phyloP scores from a whole-genome alignment of 2,329 filamentous ascomycete species.

The Diaporthe longicolla region DNA sequence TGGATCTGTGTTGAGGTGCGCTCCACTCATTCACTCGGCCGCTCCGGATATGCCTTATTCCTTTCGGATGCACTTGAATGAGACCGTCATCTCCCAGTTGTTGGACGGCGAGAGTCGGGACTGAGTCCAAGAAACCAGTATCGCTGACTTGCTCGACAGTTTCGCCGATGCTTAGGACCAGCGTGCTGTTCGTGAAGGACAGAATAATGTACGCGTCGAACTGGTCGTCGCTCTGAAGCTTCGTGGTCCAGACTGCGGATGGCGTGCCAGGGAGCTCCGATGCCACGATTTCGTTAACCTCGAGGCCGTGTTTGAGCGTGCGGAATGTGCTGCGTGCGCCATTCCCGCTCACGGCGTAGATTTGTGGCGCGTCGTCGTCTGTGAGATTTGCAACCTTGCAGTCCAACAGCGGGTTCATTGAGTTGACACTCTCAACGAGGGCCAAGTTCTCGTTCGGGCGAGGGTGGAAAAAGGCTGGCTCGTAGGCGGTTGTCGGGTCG shows the following conservation, averaged over 20 bases:
- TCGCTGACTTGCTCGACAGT: conserved; percentile 96
- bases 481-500: conserved; percentile 79
- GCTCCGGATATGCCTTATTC: conserved; percentile 88
- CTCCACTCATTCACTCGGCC: conserved; percentile 93
- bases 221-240: conserved; percentile 83
- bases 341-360: conserved; percentile 92
- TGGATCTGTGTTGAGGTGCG: conserved; percentile 92
- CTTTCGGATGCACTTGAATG: conserved; percentile 96
- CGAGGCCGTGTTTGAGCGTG: conserved; percentile 91
- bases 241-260: conserved; percentile 95
- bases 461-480: conserved; percentile 88
- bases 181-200: conserved; percentile 89
- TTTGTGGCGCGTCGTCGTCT: conserved; percentile 94
- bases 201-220: conserved; percentile 97
- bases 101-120: conserved; percentile 91
- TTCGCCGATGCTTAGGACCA: conserved; percentile 95
- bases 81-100: conserved; percentile 94
- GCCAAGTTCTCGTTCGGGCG: conserved; percentile 85
- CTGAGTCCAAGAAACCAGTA: conserved; percentile 90
- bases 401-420: conserved; percentile 91
- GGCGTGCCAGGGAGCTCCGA: conserved; percentile 92
- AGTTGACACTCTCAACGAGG: conserved; percentile 86
- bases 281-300: conserved; percentile 96
- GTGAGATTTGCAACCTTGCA: conserved; percentile 93
- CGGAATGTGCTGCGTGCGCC: conserved; percentile 92